Percentiles rank a stretch among this genome's conserved stretches.
Conservation (phyloP, 2,329 filamentous ascomycete genomes). For the Dryadomyces quercivorus region DNA sequence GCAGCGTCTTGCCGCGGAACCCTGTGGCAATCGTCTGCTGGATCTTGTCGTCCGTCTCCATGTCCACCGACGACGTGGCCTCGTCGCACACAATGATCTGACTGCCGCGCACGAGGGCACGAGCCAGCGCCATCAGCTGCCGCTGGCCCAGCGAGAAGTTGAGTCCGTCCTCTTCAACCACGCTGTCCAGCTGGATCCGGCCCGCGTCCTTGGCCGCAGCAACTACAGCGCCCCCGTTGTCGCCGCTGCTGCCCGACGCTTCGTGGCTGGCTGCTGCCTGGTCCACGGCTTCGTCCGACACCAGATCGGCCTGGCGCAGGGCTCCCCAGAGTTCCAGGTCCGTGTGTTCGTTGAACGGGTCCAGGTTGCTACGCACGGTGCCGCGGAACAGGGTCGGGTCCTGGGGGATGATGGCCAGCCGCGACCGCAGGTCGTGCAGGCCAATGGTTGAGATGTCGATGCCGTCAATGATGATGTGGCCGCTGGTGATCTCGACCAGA, state of each 20-base stretch:
- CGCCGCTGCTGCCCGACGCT: constrained; percentile 1
- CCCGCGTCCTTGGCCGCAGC: constrained; percentile 19
- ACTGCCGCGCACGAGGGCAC: constrained; percentile 74
- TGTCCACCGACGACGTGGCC: constrained; percentile 84
- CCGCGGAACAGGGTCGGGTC: constrained; percentile 75
- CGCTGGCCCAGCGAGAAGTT: constrained; percentile 94
- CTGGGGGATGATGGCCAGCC: constrained; percentile 73
- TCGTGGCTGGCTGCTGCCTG: constrained; percentile 9
- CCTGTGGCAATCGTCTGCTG: constrained; percentile 76
- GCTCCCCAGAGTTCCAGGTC: constrained; percentile 70
- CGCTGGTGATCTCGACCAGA: constrained; percentile 52
- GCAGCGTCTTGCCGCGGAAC: constrained; percentile 74
- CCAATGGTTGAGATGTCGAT: constrained; percentile 61
- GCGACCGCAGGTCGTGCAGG: constrained; percentile 61
- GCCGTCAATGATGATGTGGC: constrained; percentile 53
- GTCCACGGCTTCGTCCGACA: constrained; percentile 27
- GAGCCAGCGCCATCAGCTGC: constrained; percentile 87
- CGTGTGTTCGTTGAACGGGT: constrained; percentile 67
- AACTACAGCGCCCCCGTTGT: neutral
- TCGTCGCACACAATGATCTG: constrained; percentile 97
- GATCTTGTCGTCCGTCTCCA: constrained; percentile 94
- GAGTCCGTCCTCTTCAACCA: constrained; percentile 86
- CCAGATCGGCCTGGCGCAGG: constrained; percentile 63
- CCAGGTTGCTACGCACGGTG: constrained; percentile 67
- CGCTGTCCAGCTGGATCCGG: constrained; percentile 69